Percentiles rank a stretch among this genome's conserved stretches.
Conservation (phyloP, 768 basidiomycete genomes). For the Tylopilus vinaceipallidus region DNA sequence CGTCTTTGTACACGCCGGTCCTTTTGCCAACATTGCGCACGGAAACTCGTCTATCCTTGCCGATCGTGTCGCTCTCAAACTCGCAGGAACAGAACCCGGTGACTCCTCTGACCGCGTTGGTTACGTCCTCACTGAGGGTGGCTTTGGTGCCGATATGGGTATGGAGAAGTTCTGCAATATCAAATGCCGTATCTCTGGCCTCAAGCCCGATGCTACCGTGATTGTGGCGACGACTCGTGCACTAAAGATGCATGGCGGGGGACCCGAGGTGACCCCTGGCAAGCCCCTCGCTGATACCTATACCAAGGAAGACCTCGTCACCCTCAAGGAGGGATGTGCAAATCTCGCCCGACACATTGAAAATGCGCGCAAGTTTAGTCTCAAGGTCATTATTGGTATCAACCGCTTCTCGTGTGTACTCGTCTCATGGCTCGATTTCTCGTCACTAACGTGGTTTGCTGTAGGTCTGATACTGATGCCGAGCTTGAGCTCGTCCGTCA, state of each 20-base stretch:
- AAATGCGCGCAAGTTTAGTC: constrained; percentile 91
- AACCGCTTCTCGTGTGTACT: constrained; percentile 87
- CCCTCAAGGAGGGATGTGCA: constrained; percentile 86
- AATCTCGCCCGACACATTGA: constrained; percentile 93
- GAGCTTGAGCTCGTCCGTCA: constrained; percentile 84
- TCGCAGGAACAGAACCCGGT: constrained; percentile 92
- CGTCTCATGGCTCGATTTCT: background rate
- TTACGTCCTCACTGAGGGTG: constrained; percentile 97
- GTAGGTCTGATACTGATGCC: constrained; percentile 83
- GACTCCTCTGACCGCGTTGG: constrained; percentile 79
- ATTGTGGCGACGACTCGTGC: constrained; percentile 98
- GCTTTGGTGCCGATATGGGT: constrained; percentile 98
- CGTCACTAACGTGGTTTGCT: background rate
- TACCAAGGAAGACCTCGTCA: constrained; percentile 88
- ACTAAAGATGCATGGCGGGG: constrained; percentile 99
- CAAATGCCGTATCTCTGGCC: constrained; percentile 92
- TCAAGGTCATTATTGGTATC: constrained; percentile 95
- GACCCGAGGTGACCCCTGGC: constrained; percentile 93
- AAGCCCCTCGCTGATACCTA: constrained; percentile 93
- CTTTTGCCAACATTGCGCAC: constrained; percentile 99
- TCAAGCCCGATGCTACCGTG: constrained; percentile 90
- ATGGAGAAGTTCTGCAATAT: constrained; percentile 99
- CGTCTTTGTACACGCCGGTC: constrained; percentile 98
- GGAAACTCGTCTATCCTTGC: constrained; percentile 98
- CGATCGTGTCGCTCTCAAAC: constrained; percentile 95